These are phyloP conservation scores for Eutypella sp. DNA, from an alignment of 2,329 filamentous ascomycete species.

Conservation along the genomic window DNA sequence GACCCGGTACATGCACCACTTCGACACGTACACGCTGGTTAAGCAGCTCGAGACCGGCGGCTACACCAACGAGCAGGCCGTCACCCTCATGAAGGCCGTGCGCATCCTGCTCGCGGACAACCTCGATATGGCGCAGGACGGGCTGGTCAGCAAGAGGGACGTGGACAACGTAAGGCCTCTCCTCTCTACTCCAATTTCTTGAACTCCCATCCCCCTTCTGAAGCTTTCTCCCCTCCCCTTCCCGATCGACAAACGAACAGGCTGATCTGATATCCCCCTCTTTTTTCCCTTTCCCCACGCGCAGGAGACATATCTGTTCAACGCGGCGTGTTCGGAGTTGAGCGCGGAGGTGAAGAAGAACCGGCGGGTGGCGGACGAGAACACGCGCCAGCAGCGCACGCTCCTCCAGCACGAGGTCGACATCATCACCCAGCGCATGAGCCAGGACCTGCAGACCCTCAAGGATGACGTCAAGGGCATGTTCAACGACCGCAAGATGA, in stretches of 20 bases:
- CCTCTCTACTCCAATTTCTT: too few species aligned
- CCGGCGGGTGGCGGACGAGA: conserved; percentile 71
- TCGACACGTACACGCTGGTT: conserved; percentile 89
- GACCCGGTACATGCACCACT: conserved; percentile 90
- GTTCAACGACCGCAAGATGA: conserved; percentile 95
- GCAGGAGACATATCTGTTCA: conserved; percentile 83
- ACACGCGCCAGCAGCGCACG: conserved; percentile 75
- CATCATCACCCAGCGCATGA: conserved; percentile 77
- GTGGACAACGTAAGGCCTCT: conserved; percentile 84
- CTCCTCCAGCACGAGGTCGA: conserved; percentile 94
- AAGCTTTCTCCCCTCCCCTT: too few species aligned
- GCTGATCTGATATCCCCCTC: too few species aligned
- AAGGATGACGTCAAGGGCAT: conserved; percentile 92
- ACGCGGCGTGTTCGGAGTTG: conserved; percentile 88
- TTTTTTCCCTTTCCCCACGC: not conserved
- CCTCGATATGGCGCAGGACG: conserved; percentile 72
- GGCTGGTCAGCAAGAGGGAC: conserved; percentile 82
- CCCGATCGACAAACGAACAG: too few species aligned
- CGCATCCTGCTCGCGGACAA: conserved; percentile 72
- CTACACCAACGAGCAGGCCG: conserved; percentile 69
- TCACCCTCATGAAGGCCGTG: conserved; percentile 89
- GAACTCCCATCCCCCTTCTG: conserved; percentile 4
- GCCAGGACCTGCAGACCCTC: conserved; percentile 74
- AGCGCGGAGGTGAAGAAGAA: conserved; percentile 80
- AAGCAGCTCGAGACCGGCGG: conserved; percentile 68